Evolutionary conservation across 1,284 basidiomycete species (phyloP), one percentile per base, ranked within the genome.

Genomic region (Pseudozyma sp.): DNA sequence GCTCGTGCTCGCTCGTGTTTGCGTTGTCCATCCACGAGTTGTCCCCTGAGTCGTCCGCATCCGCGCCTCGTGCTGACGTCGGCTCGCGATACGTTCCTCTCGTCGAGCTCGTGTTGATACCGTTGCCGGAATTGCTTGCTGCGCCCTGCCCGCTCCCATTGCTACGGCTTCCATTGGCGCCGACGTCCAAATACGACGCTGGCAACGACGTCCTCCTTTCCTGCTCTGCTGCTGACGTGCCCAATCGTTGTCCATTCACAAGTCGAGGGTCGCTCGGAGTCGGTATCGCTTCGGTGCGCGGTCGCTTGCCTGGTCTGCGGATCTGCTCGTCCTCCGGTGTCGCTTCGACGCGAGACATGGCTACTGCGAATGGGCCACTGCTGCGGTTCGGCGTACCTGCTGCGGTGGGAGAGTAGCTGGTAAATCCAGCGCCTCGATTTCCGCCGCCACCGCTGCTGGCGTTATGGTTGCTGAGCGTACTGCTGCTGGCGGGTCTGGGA

Each of bases 321-420:
- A 74, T 66, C 61, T 69, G 66, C 46, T 74, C 71, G 49, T 75
- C 72, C 29, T 70, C 72, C 4, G 66, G 62, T 11, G 66, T 74
- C 10, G 59, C 63, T 8, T 72, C 59, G 3, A 51, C 59, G n/a
- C 60, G 64, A 2, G 51, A 37, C 37, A 48, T 50, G 5, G 54
- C 58, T 39, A 51, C 47, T 31, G 58, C 58, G 19, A 62, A 62
- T 8, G 54, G 51, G 0, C 49, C 56, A 6, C 34, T 45, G 5
- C 34, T 45, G n/a, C 60, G 67, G n/a, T 46, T 45, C 11, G 68
- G 61, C 40, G 61, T 65, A 4, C 57, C 35, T 13, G 50, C n/a
- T 9, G 46, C 46, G 37, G 47, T 19, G 16, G 46, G 42, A 7
- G 66, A 35, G 31, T 52, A 64, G 17, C 17, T 44, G 5, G 57